These are phyloP conservation scores for Schizothecium vesticola DNA, from an alignment of 495 filamentous ascomycete species.

Conservation along the genomic window DNA sequence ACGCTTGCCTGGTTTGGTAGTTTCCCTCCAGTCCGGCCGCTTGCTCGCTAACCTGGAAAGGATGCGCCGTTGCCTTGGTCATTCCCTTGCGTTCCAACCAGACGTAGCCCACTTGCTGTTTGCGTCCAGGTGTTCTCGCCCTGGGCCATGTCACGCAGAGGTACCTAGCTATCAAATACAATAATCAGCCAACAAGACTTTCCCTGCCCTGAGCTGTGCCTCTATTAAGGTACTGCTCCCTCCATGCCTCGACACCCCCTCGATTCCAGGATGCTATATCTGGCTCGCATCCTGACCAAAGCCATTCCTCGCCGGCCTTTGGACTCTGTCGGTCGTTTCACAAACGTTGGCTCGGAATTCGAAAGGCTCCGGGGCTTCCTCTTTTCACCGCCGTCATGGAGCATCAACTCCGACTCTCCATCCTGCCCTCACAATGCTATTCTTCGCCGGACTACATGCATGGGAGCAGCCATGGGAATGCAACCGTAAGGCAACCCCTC, in stretches of 20 bases:
- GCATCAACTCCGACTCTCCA: slow-evolving; percentile 20
- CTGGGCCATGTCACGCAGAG: slow-evolving; percentile 15
- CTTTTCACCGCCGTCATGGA: slow-evolving; percentile 19
- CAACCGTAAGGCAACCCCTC: slow-evolving; percentile 39
- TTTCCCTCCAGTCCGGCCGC: slow-evolving; percentile 9
- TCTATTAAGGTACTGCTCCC: slow-evolving; percentile 25
- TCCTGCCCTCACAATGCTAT: slow-evolving; percentile 27
- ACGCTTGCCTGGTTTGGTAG: slow-evolving; percentile 10
- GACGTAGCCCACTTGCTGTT: slow-evolving; percentile 8
- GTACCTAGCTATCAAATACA: slow-evolving; percentile 9
- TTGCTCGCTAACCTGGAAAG: slow-evolving; percentile 6
- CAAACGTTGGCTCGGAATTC: slow-evolving; percentile 11
- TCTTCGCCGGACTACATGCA: slow-evolving; percentile 16
- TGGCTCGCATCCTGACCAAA: slow-evolving; percentile 29
- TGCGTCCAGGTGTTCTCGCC: slow-evolving; percentile 10
- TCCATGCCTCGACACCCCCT: slow-evolving; percentile 11
- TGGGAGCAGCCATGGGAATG: slow-evolving; percentile 18
- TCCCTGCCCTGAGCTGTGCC: slow-evolving; percentile 9
- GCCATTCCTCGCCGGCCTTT: slow-evolving; percentile 47
- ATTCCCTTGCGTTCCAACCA: slow-evolving; percentile 42
- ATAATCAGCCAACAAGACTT: slow-evolving; percentile 13
- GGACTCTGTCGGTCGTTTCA: slow-evolving; percentile 46
- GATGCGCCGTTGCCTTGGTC: slow-evolving; percentile 9
- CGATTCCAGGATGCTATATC: slow-evolving; percentile 29
- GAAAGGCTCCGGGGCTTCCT: not conserved